Evolutionary conservation across 2,329 filamentous ascomycete genomes (phyloP).

Genomic region (Penicillium palitans): DNA sequence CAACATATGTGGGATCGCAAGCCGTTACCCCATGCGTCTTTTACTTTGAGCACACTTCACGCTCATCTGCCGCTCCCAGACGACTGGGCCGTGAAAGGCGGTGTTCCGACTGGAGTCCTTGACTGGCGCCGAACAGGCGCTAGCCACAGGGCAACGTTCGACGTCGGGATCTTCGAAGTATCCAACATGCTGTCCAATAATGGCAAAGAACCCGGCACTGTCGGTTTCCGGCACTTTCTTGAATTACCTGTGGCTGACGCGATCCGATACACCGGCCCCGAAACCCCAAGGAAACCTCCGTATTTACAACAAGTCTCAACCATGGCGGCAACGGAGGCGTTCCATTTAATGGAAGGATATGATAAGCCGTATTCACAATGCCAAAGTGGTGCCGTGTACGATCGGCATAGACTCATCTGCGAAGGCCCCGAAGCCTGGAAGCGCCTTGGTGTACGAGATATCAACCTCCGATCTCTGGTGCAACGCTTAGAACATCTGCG

Average conservation of each 20-base stretch:
- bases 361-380: slow-evolving; percentile 40
- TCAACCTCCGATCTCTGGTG: slow-evolving; percentile 35
- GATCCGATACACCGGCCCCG: slow-evolving; percentile 26
- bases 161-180: slow-evolving; percentile 48
- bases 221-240: slow-evolving; percentile 50
- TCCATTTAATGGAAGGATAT: slow-evolving; percentile 37
- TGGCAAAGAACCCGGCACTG: slow-evolving; percentile 48
- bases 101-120: slow-evolving; percentile 27
- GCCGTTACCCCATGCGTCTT: slow-evolving; percentile 43
- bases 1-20: slow-evolving; percentile 45
- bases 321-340: slow-evolving; percentile 33
- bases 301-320: slow-evolving; percentile 27
- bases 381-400: slow-evolving; percentile 36
- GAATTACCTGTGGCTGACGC: slow-evolving; percentile 48
- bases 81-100: slow-evolving; percentile 33
- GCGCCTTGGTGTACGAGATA: slow-evolving; percentile 43
- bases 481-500: slow-evolving; percentile 39
- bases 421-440: slow-evolving; percentile 45
- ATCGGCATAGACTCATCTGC: slow-evolving; percentile 39
- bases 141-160: slow-evolving; percentile 43
- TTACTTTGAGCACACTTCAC: slow-evolving; percentile 45
- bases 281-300: slow-evolving; percentile 19
- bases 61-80: slow-evolving; percentile 47
- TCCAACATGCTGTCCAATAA: slow-evolving; percentile 51
- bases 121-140: slow-evolving; percentile 28